A percentile compares a stretch with the other conserved stretches of the same genome.
Evolutionary conservation across 768 basidiomycete species (phyloP).

Genomic region (Antrodiella citrinella): DNA sequence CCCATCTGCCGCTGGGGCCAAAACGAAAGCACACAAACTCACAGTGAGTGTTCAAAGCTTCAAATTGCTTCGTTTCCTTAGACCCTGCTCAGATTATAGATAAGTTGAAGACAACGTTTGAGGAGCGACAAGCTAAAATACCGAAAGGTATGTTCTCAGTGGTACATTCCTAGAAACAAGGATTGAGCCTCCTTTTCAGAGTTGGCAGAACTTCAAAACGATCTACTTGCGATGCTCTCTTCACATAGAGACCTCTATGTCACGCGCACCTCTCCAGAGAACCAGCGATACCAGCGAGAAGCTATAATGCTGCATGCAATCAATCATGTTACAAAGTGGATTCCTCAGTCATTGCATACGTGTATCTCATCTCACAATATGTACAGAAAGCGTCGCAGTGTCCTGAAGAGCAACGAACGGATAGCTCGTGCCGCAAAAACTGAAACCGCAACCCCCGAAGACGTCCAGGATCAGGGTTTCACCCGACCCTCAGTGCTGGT

Average conservation of each 20-base stretch:
- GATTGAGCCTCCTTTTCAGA: conserved; percentile 16
- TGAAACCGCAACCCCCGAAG: conserved; percentile 50
- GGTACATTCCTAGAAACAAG: background rate
- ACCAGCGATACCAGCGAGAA: conserved; percentile 57
- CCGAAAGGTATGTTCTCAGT: conserved; percentile 33
- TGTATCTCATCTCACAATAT: too few species aligned
- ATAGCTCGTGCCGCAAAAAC: conserved; percentile 64
- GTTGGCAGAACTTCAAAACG: conserved; percentile 47
- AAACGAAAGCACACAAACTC: background rate
- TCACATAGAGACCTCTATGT: conserved; percentile 73
- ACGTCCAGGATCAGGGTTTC: conserved; percentile 94
- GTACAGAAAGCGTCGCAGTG: conserved; percentile 81
- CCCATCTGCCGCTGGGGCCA: conserved; percentile 6
- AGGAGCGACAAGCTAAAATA: conserved; percentile 43
- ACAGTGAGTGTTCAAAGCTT: background rate
- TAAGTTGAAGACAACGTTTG: conserved; percentile 48
- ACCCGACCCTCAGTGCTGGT: conserved; percentile 92
- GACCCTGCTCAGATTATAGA: conserved; percentile 39
- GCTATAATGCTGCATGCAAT: conserved; percentile 71
- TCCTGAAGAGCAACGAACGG: conserved; percentile 92
- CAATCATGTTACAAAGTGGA: conserved; percentile 87
- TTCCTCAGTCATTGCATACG: too few species aligned
- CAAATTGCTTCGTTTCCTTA: background rate
- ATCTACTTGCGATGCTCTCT: conserved; percentile 56
- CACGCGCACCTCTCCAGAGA: conserved; percentile 55